Conservation (phyloP, 148 eudicot species). For the Vaccinium myrtillus region DNA sequence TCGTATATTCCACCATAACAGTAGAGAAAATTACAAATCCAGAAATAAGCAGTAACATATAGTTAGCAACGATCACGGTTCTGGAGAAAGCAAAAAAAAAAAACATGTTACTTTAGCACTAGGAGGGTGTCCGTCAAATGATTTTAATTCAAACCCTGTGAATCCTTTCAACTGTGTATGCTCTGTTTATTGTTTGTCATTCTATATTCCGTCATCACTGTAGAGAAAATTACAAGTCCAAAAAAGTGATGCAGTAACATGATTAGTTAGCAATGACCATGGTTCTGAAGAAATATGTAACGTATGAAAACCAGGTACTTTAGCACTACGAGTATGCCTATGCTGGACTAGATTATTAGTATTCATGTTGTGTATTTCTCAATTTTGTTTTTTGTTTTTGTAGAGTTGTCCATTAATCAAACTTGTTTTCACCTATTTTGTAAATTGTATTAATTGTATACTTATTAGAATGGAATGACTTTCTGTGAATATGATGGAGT, state of each 20-base stretch:
- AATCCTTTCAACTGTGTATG: no score
- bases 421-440: neutral
- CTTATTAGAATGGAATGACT: neutral
- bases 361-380: neutral
- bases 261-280: no score
- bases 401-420: neutral
- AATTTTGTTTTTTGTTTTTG: neutral
- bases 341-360: neutral
- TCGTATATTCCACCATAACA: neutral
- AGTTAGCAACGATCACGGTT: neutral
- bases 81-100: neutral
- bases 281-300: no score
- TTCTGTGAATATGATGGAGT: neutral
- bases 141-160: no score
- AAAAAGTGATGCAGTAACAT: no score
- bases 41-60: neutral
- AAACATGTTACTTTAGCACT: neutral
- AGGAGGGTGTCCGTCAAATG: neutral
- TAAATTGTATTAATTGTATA: no score
- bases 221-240: no score
- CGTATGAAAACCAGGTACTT: no score
- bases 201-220: no score
- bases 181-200: no score
- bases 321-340: neutral
- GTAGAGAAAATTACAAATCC: neutral